Conservation (phyloP, 2,329 filamentous ascomycete species). For the Venturiaceae sp. region DNA sequence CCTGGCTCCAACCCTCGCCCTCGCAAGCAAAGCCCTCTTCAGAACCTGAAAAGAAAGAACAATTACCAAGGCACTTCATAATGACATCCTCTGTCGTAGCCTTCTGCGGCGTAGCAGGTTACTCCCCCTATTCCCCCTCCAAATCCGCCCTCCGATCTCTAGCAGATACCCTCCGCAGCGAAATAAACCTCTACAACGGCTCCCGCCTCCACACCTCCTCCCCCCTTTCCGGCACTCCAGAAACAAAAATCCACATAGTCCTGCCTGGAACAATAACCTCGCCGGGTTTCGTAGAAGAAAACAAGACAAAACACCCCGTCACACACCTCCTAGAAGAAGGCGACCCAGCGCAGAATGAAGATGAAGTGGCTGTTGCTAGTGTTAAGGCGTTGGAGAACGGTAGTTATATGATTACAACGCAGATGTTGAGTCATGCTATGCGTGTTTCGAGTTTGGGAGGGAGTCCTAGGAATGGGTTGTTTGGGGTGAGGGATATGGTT, state of each 20-base stretch:
- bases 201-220: slow-evolving; percentile 31
- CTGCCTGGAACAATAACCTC: slow-evolving; percentile 76
- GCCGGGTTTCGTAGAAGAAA: slow-evolving; percentile 67
- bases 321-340: slow-evolving; percentile 70
- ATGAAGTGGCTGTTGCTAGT: slow-evolving; percentile 61
- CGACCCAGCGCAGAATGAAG: slow-evolving; percentile 71
- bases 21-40: slow-evolving; percentile 19
- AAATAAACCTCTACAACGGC: slow-evolving; percentile 76
- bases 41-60: slow-evolving; percentile 18
- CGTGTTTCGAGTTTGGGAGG: slow-evolving; percentile 46
- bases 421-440: slow-evolving; percentile 63
- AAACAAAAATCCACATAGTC: slow-evolving; percentile 71
- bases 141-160: slow-evolving; percentile 80
- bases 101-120: slow-evolving; percentile 71
- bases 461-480: slow-evolving; percentile 41
- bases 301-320: slow-evolving; percentile 67
- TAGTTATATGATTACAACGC: slow-evolving; percentile 69
- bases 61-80: slow-evolving; percentile 64
- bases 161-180: slow-evolving; percentile 73
- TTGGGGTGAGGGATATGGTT: slow-evolving; percentile 46
- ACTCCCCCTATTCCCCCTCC: slow-evolving; percentile 70
- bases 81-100: slow-evolving; percentile 74
- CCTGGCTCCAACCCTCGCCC: slow-evolving; percentile 52
- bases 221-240: slow-evolving; percentile 40
- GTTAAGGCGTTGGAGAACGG: slow-evolving; percentile 71